These are phyloP conservation scores for Citrus reticulata DNA, from an alignment of 345 rosid genomes.

Conservation along the genomic window DNA sequence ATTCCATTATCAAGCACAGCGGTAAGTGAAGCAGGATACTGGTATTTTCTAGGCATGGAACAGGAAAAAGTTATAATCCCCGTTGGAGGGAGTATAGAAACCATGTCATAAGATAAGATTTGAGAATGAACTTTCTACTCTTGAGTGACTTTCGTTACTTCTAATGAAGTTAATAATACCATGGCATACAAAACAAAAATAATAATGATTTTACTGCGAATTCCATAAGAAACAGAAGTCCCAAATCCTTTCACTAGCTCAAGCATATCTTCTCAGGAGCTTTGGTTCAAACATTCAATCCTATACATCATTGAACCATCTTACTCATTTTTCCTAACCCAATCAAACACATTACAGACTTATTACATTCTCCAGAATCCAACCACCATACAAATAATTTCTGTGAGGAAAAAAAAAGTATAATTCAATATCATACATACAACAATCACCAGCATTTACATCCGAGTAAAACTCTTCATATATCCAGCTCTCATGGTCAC, in stretches of 20 bases:
- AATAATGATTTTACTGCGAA: not conserved
- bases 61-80: no score
- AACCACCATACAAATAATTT: constrained; percentile 7
- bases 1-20: no score
- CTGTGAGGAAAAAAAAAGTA: not conserved
- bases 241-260: constrained; percentile 18
- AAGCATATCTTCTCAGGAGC: constrained; percentile 16
- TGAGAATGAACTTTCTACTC: no score
- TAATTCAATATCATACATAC: constrained; percentile 28
- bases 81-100: no score
- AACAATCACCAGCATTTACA: constrained; percentile 35
- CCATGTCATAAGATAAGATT: no score
- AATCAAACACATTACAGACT: constrained; percentile 1
- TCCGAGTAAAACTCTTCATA: constrained; percentile 7
- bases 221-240: not conserved
- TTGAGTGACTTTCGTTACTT: not conserved
- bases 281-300: constrained; percentile 1
- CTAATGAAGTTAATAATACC: no score
- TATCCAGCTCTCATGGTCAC: constrained; percentile 7
- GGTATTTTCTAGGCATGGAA: no score
- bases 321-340: constrained; percentile 1
- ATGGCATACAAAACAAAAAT: not conserved
- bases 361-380: constrained; percentile 15
- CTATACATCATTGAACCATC: constrained; percentile 14
- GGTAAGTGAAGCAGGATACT: no score